Base-by-base conservation (phyloP, 345 rosid genomes). In the Citrus mangshanensis region DNA sequence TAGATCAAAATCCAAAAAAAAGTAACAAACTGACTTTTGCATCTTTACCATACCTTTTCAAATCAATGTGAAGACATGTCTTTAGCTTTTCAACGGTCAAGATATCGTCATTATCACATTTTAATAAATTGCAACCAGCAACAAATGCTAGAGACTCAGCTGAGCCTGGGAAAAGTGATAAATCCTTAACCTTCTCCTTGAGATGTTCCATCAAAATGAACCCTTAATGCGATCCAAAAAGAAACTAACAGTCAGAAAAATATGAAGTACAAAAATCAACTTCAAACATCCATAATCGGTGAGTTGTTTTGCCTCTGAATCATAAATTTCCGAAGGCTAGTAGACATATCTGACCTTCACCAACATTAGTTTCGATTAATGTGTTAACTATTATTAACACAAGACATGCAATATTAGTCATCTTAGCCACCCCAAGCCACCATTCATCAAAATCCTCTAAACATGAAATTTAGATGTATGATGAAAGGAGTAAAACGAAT, bases 181-280 rank as follows among this genome's bases (percentile, higher is more conserved):
- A 82, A 69, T 75, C 85, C 71, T 84, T 69, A 9, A 85, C n/a
- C 68, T 84, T 82, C 35, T 27, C 89, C 77, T 85, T 87, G 19
- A 79, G 9, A 73, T 68, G 59, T 62, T 86, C 89, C 91, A 89
- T 86, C 83, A 90, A 79, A 83, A 87, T 56, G 56, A 86, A 40
- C 7, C 85, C 90, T 88, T 82, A 73, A 66, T 4, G 58, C 69
- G 14, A 22, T 59, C 56, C 75, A 5, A 34, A 25, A 69, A 25
- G 10, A 19, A n/a, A 30, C 30, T 6, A n/a, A 28, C 21, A 0
- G 46, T 5, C 9, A 73, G 16, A 69, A 19, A 4, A 55, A 12
- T 32, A 46, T 21, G 14, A 63, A 77, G 34, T 60, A 32, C 34
- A 75, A 30, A 37, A 40, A 70, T 51, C 71, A 56, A 78, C 66